Percentiles rank a stretch among this genome's conserved stretches.
phyloP scores from a whole-genome alignment of 1,139 yeast species.

The Debaryomycetaceae sp. region DNA sequence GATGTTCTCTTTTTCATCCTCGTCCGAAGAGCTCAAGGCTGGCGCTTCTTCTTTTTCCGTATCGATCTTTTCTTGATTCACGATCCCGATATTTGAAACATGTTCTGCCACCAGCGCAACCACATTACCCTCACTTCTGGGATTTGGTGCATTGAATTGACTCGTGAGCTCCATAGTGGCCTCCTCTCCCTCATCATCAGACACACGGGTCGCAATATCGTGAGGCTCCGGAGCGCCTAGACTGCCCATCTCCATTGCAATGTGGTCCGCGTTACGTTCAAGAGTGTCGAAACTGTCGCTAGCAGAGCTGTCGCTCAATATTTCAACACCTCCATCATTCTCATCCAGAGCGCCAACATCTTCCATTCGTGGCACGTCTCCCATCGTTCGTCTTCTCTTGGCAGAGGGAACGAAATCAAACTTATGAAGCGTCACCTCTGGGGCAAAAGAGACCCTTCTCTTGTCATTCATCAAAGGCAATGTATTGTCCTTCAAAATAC shows the following conservation, averaged over 20 bases:
- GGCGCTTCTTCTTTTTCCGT: not conserved
- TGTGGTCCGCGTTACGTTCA: slow-evolving; percentile 3
- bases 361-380: slow-evolving; percentile 10
- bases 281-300: slow-evolving; percentile 9
- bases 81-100: too few species aligned
- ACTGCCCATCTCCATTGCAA: not conserved
- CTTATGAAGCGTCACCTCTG: slow-evolving; percentile 71
- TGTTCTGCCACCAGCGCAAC: not conserved
- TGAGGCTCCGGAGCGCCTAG: slow-evolving; percentile 1
- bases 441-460: slow-evolving; percentile 71
- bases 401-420: slow-evolving; percentile 45
- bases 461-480: slow-evolving; percentile 18
- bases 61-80: not conserved
- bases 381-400: slow-evolving; percentile 37
- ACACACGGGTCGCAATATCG: slow-evolving; percentile 1
- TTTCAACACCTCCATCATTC: slow-evolving; percentile 12
- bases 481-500: slow-evolving; percentile 27
- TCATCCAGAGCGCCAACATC: not conserved
- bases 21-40: not conserved
- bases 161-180: slow-evolving; percentile 21
- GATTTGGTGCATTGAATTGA: slow-evolving; percentile 5
- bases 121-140: not conserved
- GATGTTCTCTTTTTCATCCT: not conserved
- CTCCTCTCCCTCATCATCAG: slow-evolving; percentile 12
- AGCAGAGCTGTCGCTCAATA: slow-evolving; percentile 17